A percentile compares a stretch with the other conserved stretches of the same genome.
phyloP scores from a whole-genome alignment of 2,329 filamentous ascomycete species.

The Fusarium buxicola region DNA sequence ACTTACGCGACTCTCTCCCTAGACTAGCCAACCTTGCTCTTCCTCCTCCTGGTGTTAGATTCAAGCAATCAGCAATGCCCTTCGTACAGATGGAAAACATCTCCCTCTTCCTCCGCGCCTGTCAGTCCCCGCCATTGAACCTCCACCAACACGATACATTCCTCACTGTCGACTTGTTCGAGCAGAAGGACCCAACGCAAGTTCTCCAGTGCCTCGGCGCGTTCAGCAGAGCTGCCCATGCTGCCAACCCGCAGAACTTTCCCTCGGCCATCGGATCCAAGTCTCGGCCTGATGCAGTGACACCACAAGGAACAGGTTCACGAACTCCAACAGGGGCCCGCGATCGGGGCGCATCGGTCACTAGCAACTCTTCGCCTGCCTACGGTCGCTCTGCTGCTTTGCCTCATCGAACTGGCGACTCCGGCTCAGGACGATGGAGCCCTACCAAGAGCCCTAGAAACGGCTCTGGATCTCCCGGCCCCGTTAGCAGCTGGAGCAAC shows the following conservation, averaged over 20 bases:
- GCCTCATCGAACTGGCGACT: conserved; percentile 65
- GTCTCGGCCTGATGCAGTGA: conserved; percentile 67
- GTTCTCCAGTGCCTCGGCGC: conserved; percentile 92
- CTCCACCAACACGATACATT: conserved; percentile 95
- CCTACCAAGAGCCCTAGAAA: conserved; percentile 71
- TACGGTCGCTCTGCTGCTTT: conserved; percentile 56
- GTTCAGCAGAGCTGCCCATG: conserved; percentile 88
- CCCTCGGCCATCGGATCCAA: conserved; percentile 81
- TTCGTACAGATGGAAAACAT: conserved; percentile 99
- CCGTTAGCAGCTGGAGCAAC: conserved; percentile 90
- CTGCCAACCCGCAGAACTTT: conserved; percentile 78
- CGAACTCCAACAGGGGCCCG: conserved; percentile 60
- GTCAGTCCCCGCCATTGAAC: conserved; percentile 85
- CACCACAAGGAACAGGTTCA: conserved; percentile 73
- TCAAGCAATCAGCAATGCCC: conserved; percentile 93
- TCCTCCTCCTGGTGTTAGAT: conserved; percentile 83
- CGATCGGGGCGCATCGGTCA: conserved; percentile 63
- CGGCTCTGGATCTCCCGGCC: conserved; percentile 62
- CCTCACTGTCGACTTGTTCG: conserved; percentile 95
- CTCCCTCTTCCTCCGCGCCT: conserved; percentile 91
- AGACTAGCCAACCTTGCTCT: conserved; percentile 86
- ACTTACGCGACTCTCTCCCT: conserved; percentile 25
- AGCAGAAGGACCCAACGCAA: conserved; percentile 94
- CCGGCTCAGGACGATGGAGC: conserved; percentile 67
- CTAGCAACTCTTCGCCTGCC: conserved; percentile 68